Evolutionary conservation across 495 filamentous ascomycete species (phyloP).

Genomic region (Penicillium tannophilum): DNA sequence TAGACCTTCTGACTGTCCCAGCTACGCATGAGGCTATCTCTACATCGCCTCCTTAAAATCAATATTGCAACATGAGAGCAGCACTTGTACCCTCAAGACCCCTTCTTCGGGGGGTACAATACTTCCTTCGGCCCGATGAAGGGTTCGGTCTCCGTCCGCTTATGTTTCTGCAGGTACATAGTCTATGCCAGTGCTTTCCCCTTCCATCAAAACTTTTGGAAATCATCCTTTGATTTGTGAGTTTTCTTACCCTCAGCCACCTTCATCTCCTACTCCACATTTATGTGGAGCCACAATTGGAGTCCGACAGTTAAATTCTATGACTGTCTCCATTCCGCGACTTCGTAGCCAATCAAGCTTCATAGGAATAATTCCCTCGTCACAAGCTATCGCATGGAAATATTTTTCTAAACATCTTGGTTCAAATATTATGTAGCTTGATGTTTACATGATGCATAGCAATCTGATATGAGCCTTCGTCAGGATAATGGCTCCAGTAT

Average conservation of each 20-base stretch:
- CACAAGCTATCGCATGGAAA: too few relatives aligned
- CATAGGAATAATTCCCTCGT: too few relatives aligned
- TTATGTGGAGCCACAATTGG: neutral
- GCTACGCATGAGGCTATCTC: neutral
- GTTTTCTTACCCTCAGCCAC: neutral
- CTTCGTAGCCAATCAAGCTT: too few relatives aligned
- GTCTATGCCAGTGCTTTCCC: too few relatives aligned
- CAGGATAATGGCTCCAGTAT: too few relatives aligned
- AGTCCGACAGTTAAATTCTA: neutral
- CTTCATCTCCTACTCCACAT: neutral
- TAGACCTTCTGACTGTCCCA: neutral
- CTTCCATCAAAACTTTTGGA: neutral
- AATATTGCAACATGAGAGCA: neutral
- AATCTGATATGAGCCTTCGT: too few relatives aligned
- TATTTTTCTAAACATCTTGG: too few relatives aligned
- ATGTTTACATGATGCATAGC: too few relatives aligned
- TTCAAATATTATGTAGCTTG: too few relatives aligned
- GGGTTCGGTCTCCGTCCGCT: neutral
- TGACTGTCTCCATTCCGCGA: neutral
- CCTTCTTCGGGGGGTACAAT: neutral
- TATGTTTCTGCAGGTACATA: neutral
- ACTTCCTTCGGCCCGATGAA: neutral
- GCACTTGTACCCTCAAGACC: neutral
- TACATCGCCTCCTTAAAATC: neutral
- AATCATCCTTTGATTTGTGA: neutral